A percentile compares a stretch with the other conserved stretches of the same genome.
Conservation (phyloP, 306 rosid genomes). For the Fragaria nilgerrensis region DNA sequence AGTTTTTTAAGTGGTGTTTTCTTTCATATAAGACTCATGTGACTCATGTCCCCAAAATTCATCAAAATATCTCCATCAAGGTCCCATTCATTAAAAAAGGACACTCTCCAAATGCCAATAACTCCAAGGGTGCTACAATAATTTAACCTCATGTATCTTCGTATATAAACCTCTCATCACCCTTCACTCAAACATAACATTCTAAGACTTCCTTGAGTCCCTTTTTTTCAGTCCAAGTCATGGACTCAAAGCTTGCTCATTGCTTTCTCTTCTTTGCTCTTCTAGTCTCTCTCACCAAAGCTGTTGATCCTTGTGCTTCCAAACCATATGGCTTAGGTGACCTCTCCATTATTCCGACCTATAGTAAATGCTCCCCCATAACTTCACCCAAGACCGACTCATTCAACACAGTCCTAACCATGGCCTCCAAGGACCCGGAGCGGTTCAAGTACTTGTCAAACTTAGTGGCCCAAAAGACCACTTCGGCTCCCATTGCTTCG, state of each 20-base stretch:
- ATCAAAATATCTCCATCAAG: neutral
- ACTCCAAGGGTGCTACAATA: conserved; percentile 26
- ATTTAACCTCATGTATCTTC: conserved; percentile 5
- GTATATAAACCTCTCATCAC: conserved; percentile 10
- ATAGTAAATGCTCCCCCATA: conserved; percentile 87
- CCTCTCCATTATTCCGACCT: conserved; percentile 70
- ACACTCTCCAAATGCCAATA: conserved; percentile 7
- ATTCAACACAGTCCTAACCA: conserved; percentile 47
- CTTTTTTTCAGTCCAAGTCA: conserved; percentile 18
- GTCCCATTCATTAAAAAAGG: neutral
- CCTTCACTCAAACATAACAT: conserved; percentile 26
- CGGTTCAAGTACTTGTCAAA: conserved; percentile 61
- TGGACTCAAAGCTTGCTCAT: conserved; percentile 37
- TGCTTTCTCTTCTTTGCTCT: conserved; percentile 30
- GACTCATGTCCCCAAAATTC: neutral
- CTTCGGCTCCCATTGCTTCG: conserved; percentile 67
- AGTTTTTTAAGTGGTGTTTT: neutral
- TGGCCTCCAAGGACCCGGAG: conserved; percentile 77
- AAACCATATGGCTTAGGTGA: conserved; percentile 35
- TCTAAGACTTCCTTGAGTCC: conserved; percentile 10
- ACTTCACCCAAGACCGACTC: conserved; percentile 54
- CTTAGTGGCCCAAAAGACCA: conserved; percentile 46
- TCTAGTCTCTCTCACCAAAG: conserved; percentile 21
- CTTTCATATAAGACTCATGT: neutral
- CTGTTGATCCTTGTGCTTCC: conserved; percentile 57